phyloP scores from a whole-genome alignment of 2,329 filamentous ascomycete genomes.

The Ciborinia camelliae region DNA sequence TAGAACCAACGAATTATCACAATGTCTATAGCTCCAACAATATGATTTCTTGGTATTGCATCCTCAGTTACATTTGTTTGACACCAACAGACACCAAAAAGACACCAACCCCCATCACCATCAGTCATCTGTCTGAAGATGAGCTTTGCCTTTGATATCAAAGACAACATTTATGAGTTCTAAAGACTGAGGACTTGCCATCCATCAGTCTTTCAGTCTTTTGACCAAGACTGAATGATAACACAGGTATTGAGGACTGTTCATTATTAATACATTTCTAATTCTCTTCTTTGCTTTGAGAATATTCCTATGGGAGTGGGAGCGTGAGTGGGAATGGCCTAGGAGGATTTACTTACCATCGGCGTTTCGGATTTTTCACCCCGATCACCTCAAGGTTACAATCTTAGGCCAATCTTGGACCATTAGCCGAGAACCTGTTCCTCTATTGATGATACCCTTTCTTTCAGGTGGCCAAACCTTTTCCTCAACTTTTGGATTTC shows the following conservation, averaged over 20 bases:
- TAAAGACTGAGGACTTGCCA: neutral
- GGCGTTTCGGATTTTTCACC: neutral
- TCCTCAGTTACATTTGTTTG: too few relatives aligned
- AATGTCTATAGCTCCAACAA: neutral
- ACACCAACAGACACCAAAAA: neutral
- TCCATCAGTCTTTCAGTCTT: neutral
- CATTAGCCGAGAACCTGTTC: neutral
- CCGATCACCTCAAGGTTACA: neutral
- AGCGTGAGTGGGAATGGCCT: neutral
- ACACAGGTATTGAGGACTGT: neutral
- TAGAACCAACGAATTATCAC: neutral
- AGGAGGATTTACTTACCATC: conserved; percentile 1
- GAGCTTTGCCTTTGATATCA: neutral
- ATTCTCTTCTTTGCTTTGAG: neutral
- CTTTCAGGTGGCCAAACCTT: neutral
- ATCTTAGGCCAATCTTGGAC: neutral
- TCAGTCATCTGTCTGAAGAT: neutral
- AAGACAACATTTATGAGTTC: neutral
- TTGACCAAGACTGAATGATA: neutral
- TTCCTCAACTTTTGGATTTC: neutral
- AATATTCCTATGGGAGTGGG: neutral
- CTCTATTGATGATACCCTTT: neutral
- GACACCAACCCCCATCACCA: neutral
- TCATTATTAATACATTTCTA: neutral
- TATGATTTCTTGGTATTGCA: neutral